A percentile compares a stretch with the other conserved stretches of the same genome.
Conservation (phyloP, 2,329 filamentous ascomycete genomes). For the Ilyonectria destructans region DNA sequence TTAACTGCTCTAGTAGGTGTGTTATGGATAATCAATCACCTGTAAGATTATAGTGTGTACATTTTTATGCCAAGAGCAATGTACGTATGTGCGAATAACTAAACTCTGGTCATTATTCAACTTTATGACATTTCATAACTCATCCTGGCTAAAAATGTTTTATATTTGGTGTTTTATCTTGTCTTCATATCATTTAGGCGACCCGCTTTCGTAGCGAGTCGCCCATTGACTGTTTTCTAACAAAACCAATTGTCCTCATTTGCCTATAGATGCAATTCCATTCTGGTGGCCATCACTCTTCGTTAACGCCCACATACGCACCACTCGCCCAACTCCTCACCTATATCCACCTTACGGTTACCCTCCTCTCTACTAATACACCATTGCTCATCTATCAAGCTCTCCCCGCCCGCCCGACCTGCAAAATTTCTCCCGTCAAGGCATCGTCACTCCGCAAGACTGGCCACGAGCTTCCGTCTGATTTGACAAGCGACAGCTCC, state of each 20-base stretch:
- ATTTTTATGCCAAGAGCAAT: too few relatives aligned
- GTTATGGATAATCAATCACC: too few relatives aligned
- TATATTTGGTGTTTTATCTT: neutral
- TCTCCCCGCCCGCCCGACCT: constrained; percentile 85
- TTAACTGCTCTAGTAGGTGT: too few relatives aligned
- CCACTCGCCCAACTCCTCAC: constrained; percentile 34
- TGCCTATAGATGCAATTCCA: neutral
- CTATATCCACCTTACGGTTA: constrained; percentile 2
- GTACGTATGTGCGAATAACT: too few relatives aligned
- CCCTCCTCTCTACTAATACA: constrained; percentile 16
- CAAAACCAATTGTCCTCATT: neutral
- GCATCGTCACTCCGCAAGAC: constrained; percentile 85
- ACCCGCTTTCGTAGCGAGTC: neutral
- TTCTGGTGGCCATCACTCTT: constrained; percentile 8
- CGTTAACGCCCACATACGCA: constrained; percentile 17
- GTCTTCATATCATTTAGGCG: neutral
- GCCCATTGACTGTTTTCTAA: neutral
- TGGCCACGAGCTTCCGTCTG: constrained; percentile 86
- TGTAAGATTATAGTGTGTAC: too few relatives aligned
- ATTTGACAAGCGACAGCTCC: constrained; percentile 82
- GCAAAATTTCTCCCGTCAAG: constrained; percentile 83
- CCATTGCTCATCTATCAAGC: constrained; percentile 45
- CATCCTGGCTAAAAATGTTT: neutral
- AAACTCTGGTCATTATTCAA: neutral
- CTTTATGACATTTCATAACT: neutral